Conservation (phyloP, 805 yeast species). For the Ogataea zsoltii region DNA sequence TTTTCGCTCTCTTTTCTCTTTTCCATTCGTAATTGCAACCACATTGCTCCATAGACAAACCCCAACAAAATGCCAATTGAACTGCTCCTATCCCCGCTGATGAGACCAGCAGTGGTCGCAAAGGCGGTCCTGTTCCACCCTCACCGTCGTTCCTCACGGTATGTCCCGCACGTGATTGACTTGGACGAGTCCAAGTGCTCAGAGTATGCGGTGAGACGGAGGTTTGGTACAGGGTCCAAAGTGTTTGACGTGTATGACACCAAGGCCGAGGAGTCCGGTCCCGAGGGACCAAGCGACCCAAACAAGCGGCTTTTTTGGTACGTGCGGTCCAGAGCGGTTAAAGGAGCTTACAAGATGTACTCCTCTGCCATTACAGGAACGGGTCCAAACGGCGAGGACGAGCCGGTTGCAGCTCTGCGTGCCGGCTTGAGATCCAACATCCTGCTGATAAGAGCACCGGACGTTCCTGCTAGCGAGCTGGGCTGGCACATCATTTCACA, state of each 20-base stretch:
- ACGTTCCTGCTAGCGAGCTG: slow-evolving; percentile 51
- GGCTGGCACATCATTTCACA: slow-evolving; percentile 67
- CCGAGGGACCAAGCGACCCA: slow-evolving; percentile 44
- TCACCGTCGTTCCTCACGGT: slow-evolving; percentile 56
- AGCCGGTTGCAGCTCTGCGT: slow-evolving; percentile 57
- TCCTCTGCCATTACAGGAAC: slow-evolving; percentile 41
- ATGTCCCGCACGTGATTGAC: slow-evolving; percentile 54
- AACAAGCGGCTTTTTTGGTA: slow-evolving; percentile 51
- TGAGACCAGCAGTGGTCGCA: slow-evolving; percentile 60
- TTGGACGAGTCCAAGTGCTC: slow-evolving; percentile 37
- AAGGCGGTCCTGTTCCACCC: slow-evolving; percentile 55
- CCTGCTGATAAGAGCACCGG: slow-evolving; percentile 51
- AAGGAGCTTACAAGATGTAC: slow-evolving; percentile 64
- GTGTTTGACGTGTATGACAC: slow-evolving; percentile 54
- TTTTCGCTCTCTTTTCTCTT: too few species aligned
- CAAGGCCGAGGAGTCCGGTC: slow-evolving; percentile 36
- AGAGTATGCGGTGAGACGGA: slow-evolving; percentile 50
- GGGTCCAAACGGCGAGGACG: slow-evolving; percentile 50
- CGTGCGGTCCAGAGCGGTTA: slow-evolving; percentile 63
- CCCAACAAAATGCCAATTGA: slow-evolving; percentile 53
- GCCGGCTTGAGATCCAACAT: slow-evolving; percentile 65
- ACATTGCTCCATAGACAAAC: not conserved
- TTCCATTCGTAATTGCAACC: not conserved
- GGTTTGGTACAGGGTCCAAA: slow-evolving; percentile 64
- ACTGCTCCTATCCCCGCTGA: slow-evolving; percentile 54